These are phyloP conservation scores for Pascua guehoae DNA, from an alignment of 1,284 basidiomycete species.

Conservation along the genomic window DNA sequence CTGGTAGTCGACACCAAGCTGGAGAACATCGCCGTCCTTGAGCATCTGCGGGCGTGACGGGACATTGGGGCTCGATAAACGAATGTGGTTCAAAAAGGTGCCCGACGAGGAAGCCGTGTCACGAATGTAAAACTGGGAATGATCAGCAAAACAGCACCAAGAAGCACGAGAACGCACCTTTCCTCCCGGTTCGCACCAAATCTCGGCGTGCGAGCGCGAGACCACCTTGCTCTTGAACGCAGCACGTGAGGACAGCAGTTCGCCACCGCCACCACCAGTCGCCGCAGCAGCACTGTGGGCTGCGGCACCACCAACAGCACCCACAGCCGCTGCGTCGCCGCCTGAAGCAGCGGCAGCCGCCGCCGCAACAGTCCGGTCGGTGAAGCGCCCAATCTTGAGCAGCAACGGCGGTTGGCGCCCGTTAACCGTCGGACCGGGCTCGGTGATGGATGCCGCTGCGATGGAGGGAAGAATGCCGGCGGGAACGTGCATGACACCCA, in stretches of 20 bases:
- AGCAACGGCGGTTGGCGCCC: conserved; percentile 56
- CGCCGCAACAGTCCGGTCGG: conserved; percentile 53
- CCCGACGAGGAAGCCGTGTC: conserved; percentile 89
- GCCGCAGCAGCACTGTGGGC: background rate
- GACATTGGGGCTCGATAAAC: conserved; percentile 76
- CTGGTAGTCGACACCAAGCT: conserved; percentile 97
- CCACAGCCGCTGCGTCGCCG: no score
- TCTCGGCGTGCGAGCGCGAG: conserved; percentile 87
- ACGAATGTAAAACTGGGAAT: conserved; percentile 71
- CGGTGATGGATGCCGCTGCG: conserved; percentile 27
- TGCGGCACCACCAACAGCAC: background rate
- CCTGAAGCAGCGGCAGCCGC: background rate
- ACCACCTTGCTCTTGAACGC: conserved; percentile 98
- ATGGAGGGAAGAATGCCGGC: conserved; percentile 49
- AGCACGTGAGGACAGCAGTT: conserved; percentile 72
- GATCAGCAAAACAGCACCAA: conserved; percentile 24
- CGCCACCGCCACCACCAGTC: conserved; percentile 46
- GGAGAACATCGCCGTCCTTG: conserved; percentile 91
- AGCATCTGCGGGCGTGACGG: conserved; percentile 75
- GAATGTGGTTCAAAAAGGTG: conserved; percentile 93
- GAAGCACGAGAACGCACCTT: conserved; percentile 45
- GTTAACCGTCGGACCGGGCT: conserved; percentile 25
- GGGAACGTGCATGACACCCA: conserved; percentile 49
- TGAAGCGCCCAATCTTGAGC: conserved; percentile 87
- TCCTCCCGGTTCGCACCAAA: conserved; percentile 67